Percentiles rank a stretch among this genome's conserved stretches.
Conservation (phyloP, 768 basidiomycete genomes). For the Omphalotus guepiniiformis region DNA sequence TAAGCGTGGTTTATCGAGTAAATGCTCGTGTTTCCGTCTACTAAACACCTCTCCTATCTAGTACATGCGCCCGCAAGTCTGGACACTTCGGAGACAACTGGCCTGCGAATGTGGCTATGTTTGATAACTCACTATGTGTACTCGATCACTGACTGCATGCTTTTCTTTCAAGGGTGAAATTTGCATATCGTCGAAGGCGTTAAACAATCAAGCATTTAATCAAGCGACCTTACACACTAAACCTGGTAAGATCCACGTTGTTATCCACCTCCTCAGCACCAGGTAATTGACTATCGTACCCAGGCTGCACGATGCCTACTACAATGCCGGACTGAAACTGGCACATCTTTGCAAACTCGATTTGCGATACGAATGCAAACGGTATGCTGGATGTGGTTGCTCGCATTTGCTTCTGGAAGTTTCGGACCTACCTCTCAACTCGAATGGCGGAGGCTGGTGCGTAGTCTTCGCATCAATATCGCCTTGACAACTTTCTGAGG, state of each 20-base stretch:
- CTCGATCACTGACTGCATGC: conserved; percentile 16
- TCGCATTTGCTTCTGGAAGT: conserved; percentile 36
- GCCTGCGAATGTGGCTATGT: conserved; percentile 35
- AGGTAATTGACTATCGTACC: background rate
- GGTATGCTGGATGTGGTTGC: conserved; percentile 55
- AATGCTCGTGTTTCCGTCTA: background rate
- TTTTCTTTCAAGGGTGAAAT: conserved; percentile 40
- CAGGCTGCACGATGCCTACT: conserved; percentile 54
- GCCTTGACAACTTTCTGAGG: background rate
- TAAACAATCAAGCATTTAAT: conserved; percentile 49
- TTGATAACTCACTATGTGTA: conserved; percentile 10
- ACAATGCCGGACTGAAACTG: background rate
- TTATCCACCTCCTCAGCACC: background rate
- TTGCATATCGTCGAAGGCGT: conserved; percentile 56
- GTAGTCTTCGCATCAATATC: conserved; percentile 14
- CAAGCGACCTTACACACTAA: conserved; percentile 53
- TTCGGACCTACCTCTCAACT: conserved; percentile 58
- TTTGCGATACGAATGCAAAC: conserved; percentile 46
- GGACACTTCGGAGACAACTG: conserved; percentile 39
- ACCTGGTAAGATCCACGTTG: conserved; percentile 29
- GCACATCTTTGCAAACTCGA: too few species aligned
- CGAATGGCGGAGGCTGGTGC: conserved; percentile 58
- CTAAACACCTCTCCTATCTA: conserved; percentile 9
- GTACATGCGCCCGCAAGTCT: conserved; percentile 41
- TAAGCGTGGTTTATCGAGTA: conserved; percentile 44